Base-by-base conservation (phyloP, 495 filamentous ascomycete species). In the Neurospora sp. region DNA sequence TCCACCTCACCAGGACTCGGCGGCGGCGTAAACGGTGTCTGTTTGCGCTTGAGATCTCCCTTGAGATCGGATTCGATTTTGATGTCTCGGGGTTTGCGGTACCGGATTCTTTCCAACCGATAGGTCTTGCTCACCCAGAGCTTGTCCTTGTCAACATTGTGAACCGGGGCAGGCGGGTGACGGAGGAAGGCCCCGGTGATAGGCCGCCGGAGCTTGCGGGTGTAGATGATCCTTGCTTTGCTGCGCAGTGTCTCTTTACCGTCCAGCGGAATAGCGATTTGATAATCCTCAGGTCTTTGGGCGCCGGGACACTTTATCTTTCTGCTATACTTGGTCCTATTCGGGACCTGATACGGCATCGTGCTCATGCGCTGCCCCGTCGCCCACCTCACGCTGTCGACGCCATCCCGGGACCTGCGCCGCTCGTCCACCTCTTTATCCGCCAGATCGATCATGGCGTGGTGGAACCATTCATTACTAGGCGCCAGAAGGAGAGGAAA, bases 391-490 rank as follows among this genome's bases (percentile, higher is more conserved):
- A 59, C 48, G 48, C 48, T 59, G 3, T 27, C 20, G 46, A 48
- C 3, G 11, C 20, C 48, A 22, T 5, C 20, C 22, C 5, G 48
- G 20, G 1, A 27, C 48, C 22, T 31, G 7, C 48, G 5, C 12
- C 37, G 22, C 16, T 38, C 14, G 20, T 72, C 41, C 22, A 75
- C 16, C 40, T 74, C n/a, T 12, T 1, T 5, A 41, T 75, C 74
- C 16, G 72, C 74, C 69, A 66, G 12, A 39, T 69, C 69, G 41
- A 75, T 69, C 31, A 69, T 39, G 11, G 20, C 0, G 20, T 73
- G 70, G 38, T 71, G 73, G 37, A 74, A 40, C 9, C 27, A 59
- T 39, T 74, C 61, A 40, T 75, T 72, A 35, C 18, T 2, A 4
- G 70, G 72, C 14, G 0, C 20, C 1, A 59, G 5, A 27, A 3